Evolutionary conservation across 2,329 filamentous ascomycete species (phyloP).

Genomic region (Penicillium sp.): DNA sequence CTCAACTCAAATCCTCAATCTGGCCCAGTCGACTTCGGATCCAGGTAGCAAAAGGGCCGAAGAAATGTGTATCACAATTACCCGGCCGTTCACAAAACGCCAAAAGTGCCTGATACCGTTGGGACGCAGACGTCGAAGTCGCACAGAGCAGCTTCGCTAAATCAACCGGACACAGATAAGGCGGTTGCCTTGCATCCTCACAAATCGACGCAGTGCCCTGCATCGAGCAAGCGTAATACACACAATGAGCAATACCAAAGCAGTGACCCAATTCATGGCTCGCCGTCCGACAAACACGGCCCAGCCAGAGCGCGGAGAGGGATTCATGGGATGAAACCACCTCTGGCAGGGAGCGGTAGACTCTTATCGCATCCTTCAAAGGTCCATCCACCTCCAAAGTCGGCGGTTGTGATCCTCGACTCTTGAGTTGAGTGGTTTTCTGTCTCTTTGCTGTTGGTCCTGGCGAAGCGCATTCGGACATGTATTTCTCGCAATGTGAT

Average conservation of each 20-base stretch:
- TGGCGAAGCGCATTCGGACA: conserved; percentile 6
- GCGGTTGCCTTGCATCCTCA: conserved; percentile 35
- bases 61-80: conserved; percentile 18
- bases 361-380: conserved; percentile 7
- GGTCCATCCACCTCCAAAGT: not conserved
- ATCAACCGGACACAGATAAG: conserved; percentile 36
- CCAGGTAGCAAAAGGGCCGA: conserved; percentile 27
- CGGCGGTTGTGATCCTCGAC: not conserved
- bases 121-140: conserved; percentile 14
- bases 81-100: conserved; percentile 19
- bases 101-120: conserved; percentile 24
- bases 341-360: conserved; percentile 1
- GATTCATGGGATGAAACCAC: conserved; percentile 19
- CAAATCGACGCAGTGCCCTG: conserved; percentile 32
- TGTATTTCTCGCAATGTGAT: conserved; percentile 54
- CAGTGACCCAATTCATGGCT: conserved; percentile 68
- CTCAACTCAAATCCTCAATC: not conserved
- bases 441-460: conserved; percentile 5
- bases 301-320: conserved; percentile 55
- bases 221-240: conserved; percentile 40
- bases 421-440: not conserved
- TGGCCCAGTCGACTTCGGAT: conserved; percentile 4
- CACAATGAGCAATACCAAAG: conserved; percentile 64
- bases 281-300: conserved; percentile 56
- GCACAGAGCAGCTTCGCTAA: conserved; percentile 27